Evolutionary conservation across 2,329 filamentous ascomycete genomes (phyloP), one percentile per base, ranked within the genome.

Genomic region (Monilinia fructigena): DNA sequence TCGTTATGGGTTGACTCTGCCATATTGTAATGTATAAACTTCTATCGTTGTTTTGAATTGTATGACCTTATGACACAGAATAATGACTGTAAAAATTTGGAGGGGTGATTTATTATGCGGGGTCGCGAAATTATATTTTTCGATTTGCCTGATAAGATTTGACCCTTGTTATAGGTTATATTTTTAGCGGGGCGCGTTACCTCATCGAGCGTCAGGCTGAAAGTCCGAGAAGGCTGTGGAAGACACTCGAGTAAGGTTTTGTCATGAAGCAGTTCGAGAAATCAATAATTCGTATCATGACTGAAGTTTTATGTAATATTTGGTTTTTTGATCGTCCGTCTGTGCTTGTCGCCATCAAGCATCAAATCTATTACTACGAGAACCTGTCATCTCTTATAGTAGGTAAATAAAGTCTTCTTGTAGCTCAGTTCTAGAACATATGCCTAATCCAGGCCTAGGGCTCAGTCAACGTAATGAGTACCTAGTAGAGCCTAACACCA

Each of bases 1-100:
- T 78, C 76, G 72, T 77, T 76, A 69, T 77, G 71, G 40, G 78
- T 78, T 60, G 79, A 73, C 62, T 76, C 73, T 67, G 81, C 74
- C 82, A 85, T 85, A 45, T 68, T 76, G 26, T 31, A 35, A 4
- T 35, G 20, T 53, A 11, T 54, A 26, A 42, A 48, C n/a, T 40
- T 54, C 8, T 64, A 18, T 38, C 23, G 38, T 31, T 55, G 28
- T 45, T 50, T 38, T 42, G 4, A 26, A 38, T 50, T 40, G 20
- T 38, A 23, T 23, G 31, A 40, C 38, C 12, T 38, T 38, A 65
- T 63, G 55, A 55, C 53, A 54, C 54, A 67, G 45, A 28, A 50
- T 48, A 48, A 45, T 28, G 53, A 42, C 68, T 70, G 69, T 67
- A 67, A 69, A 67, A 69, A 61, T 60, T 72, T 72, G 70, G 66